Evolutionary conservation across 208 protist species (phyloP).

Genomic region (Entamoeba histolytica): DNA sequence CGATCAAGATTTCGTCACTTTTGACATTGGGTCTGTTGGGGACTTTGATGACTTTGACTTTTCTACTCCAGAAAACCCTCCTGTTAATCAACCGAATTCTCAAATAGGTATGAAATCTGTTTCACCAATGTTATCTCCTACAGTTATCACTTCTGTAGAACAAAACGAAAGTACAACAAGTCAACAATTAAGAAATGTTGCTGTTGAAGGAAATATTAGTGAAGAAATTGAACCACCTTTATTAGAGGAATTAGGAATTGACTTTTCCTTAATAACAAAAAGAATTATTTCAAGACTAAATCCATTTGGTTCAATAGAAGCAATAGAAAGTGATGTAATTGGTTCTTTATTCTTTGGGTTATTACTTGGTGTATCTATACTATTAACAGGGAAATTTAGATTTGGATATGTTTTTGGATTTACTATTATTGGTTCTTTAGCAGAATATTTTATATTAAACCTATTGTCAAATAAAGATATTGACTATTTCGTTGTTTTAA

Average conservation of each 20-base stretch:
- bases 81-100: neutral
- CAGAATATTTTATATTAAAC: neutral
- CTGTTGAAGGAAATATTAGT: neutral
- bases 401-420: neutral
- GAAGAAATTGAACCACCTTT: neutral
- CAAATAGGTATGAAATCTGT: neutral
- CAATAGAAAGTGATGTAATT: neutral
- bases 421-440: neutral
- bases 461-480: neutral
- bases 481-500: neutral
- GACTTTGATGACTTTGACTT: neutral
- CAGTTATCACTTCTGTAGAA: neutral
- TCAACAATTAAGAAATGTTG: neutral
- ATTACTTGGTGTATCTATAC: neutral
- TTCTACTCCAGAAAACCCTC: neutral
- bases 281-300: neutral
- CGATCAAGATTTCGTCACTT: neutral
- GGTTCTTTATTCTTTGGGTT: neutral
- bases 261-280: neutral
- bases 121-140: neutral
- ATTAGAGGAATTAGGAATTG: neutral
- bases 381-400: neutral
- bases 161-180: neutral
- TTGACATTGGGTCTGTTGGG: neutral
- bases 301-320: neutral